Base-by-base conservation (phyloP, 2,329 filamentous ascomycete species). In the Tolypocladium amazonense region DNA sequence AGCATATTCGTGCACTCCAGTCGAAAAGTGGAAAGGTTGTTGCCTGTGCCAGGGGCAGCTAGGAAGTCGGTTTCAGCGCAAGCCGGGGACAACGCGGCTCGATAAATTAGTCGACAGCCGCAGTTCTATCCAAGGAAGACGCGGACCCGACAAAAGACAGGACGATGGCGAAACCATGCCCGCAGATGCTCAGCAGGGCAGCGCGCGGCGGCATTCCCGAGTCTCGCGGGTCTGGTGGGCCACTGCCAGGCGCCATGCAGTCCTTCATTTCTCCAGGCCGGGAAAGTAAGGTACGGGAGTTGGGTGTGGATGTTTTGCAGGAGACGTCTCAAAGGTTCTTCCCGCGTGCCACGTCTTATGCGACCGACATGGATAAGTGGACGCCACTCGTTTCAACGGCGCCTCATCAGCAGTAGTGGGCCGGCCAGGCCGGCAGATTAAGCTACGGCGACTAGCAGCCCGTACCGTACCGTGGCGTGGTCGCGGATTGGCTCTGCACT, bases 381-480 rank as follows among this genome's bases (percentile, higher is more conserved):
- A 62, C 63, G 64, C 64, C 65, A 63, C 63, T 56, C 61, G 65
- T 67, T 66, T 66, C 65, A 64, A 64, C 58, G 56, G 53, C 62
- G 56, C 56, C 58, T 58, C 58, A 54, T 56, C 58, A 54, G 56
- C 50, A 53, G 35, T 5, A 23, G n/a, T 45, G 61, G 61, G 61
- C 60, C 62, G 61, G 61, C 60, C 62, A 56, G 41, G 59, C 47
- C 62, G 47, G 60, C 59, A 57, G 54, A 56, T 61, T 56, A 59
- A 58, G 45, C 43, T 53, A 25, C 47, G n/a, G 43, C 57, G 56
- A 35, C 56, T 47, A 30, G 39, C 27, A 23, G 14, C 23, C 39
- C 55, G 38, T 43, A 43, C 27, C 55, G 25, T 56, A 43, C 38
- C 55, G 25, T 56, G 33, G 25, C 55, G 55, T 56, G 38, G 55